Conservation (phyloP, 306 rosid genomes). For the Glycyrrhiza uralensis region DNA sequence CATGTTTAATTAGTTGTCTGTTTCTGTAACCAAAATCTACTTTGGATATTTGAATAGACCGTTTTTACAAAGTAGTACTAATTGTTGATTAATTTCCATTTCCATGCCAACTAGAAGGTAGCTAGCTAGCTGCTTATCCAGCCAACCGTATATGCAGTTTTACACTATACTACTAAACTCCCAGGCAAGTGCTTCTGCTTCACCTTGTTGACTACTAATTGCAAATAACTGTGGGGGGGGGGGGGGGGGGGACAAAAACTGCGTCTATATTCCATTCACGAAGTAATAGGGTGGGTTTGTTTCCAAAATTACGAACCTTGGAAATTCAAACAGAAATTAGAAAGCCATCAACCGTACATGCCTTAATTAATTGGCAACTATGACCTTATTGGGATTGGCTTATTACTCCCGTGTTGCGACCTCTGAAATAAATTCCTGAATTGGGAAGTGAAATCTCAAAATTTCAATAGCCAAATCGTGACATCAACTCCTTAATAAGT, state of each 20-base stretch:
- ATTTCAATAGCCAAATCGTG: too few species aligned
- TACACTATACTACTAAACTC: too few species aligned
- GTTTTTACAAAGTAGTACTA: not conserved
- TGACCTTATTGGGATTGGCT: too few species aligned
- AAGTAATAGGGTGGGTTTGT: not conserved
- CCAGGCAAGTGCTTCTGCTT: conserved; percentile 25
- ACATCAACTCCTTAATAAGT: too few species aligned
- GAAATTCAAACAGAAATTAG: not conserved
- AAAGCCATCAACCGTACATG: not conserved
- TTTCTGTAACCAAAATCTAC: not conserved
- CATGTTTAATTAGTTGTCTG: not conserved
- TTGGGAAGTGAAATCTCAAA: too few species aligned
- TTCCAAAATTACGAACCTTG: not conserved
- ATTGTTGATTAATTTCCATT: not conserved
- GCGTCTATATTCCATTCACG: not conserved
- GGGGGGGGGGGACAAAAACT: not conserved
- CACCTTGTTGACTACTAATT: not conserved
- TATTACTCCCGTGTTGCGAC: too few species aligned
- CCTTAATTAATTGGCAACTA: not conserved
- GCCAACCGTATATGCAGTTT: not conserved
- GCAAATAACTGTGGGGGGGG: not conserved
- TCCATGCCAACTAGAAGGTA: not conserved
- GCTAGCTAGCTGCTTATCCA: not conserved
- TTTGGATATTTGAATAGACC: not conserved
- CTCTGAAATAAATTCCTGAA: too few species aligned